Evolutionary conservation across 129 eudicot species (phyloP).

Genomic region (Centrapalus pauciflorus): DNA sequence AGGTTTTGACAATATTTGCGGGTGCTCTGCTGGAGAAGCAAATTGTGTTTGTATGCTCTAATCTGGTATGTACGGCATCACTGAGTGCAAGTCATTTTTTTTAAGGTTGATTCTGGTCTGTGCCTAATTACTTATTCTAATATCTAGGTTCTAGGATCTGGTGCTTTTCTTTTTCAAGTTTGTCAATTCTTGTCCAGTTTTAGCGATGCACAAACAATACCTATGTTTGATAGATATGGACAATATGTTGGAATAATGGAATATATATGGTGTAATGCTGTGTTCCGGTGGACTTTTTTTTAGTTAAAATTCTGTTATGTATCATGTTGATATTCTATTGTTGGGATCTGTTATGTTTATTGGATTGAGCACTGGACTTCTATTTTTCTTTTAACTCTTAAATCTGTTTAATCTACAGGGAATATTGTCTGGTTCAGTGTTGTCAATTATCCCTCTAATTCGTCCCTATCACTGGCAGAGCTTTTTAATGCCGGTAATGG

Average conservation of each 20-base stretch:
- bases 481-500: slow-evolving; percentile 87
- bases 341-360: background rate
- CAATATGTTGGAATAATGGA: background rate
- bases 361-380: background rate
- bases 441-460: slow-evolving; percentile 83
- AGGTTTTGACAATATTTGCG: slow-evolving; percentile 88
- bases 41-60: slow-evolving; percentile 77
- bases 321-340: background rate
- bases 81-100: background rate
- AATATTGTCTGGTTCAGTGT: slow-evolving; percentile 73
- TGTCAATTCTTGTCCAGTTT: slow-evolving; percentile 1
- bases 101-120: background rate
- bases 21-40: slow-evolving; percentile 97
- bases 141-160: background rate
- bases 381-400: background rate
- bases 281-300: background rate
- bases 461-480: slow-evolving; percentile 99
- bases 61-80: slow-evolving; percentile 50
- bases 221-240: background rate
- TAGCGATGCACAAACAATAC: slow-evolving; percentile 4
- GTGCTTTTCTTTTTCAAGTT: slow-evolving; percentile 10
- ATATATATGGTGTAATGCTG: background rate
- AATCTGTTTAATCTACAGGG: slow-evolving; percentile 53
- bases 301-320: background rate
- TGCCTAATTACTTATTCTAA: background rate